Percentiles rank a stretch among this genome's conserved stretches.
Evolutionary conservation across 257 asterid genomes (phyloP).

Genomic region (Nicotiana knightiana): DNA sequence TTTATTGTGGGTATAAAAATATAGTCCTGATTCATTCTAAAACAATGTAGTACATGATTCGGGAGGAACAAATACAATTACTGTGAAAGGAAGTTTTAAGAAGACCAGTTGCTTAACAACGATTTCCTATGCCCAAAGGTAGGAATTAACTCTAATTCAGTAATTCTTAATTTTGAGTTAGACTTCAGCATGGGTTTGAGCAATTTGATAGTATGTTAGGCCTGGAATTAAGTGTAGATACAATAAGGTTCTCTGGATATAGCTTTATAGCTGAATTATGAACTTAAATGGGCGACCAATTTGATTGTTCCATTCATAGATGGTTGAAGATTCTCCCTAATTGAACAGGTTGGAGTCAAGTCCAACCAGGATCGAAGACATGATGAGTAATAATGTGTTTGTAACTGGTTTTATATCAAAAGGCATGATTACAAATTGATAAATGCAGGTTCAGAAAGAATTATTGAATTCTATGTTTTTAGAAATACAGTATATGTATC

Average conservation of each 20-base stretch:
- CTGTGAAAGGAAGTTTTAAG: background rate
- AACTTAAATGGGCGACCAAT: background rate
- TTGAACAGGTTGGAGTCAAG: background rate
- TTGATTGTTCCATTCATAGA: background rate
- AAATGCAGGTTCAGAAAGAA: background rate
- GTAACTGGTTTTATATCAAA: background rate
- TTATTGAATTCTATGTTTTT: background rate
- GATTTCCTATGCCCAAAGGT: background rate
- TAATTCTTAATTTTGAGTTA: background rate
- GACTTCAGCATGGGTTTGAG: too few relatives aligned
- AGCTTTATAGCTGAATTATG: background rate
- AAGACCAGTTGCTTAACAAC: background rate
- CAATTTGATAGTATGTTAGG: background rate
- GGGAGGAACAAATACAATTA: background rate
- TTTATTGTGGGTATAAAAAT: background rate
- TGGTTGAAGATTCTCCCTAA: background rate
- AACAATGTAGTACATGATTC: background rate
- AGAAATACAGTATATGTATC: background rate
- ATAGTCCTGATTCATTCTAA: background rate
- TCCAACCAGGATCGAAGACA: background rate
- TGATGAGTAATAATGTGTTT: background rate
- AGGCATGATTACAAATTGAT: background rate
- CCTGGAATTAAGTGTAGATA: background rate
- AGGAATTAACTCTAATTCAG: background rate
- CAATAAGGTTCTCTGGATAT: background rate